Evolutionary conservation across 169 alveolate genomes (phyloP).

Genomic region (Pseudocohnilembus persalinus): DNA sequence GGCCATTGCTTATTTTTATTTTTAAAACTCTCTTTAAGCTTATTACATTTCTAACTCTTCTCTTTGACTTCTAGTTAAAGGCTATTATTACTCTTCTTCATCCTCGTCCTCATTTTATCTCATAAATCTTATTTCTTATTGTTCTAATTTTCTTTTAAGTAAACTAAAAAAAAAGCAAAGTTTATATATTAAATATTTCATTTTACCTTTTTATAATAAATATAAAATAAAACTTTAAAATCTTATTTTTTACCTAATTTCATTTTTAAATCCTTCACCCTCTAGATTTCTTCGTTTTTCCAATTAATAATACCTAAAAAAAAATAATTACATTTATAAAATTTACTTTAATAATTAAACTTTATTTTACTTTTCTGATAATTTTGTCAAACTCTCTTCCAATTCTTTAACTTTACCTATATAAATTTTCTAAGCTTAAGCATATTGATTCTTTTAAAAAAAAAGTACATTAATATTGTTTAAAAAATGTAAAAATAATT

Average conservation of each 20-base stretch:
- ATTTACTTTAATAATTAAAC: no score
- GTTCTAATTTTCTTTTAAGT: background rate
- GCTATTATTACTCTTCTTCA: background rate
- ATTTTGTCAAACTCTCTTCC: conserved; percentile 11
- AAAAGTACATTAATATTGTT: no score
- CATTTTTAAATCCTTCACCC: background rate
- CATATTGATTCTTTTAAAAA: conserved; percentile 7
- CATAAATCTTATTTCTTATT: background rate
- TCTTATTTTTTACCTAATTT: background rate
- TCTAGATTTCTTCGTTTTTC: background rate
- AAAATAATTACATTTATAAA: background rate
- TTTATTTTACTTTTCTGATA: conserved; percentile 22
- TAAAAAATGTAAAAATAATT: no score
- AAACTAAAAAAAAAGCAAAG: background rate
- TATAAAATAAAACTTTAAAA: no score
- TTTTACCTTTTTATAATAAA: no score
- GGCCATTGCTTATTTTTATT: background rate
- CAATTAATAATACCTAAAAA: background rate
- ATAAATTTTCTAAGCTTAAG: conserved; percentile 11
- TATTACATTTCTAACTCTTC: background rate
- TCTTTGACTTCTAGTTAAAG: background rate
- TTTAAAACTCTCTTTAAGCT: background rate
- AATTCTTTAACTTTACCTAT: conserved; percentile 3
- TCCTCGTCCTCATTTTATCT: background rate
- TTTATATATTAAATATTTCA: no score